A percentile compares a stretch with the other conserved stretches of the same genome.
Conservation (phyloP, 192 early-diverging fungal species). For the Coemansia sp. region DNA sequence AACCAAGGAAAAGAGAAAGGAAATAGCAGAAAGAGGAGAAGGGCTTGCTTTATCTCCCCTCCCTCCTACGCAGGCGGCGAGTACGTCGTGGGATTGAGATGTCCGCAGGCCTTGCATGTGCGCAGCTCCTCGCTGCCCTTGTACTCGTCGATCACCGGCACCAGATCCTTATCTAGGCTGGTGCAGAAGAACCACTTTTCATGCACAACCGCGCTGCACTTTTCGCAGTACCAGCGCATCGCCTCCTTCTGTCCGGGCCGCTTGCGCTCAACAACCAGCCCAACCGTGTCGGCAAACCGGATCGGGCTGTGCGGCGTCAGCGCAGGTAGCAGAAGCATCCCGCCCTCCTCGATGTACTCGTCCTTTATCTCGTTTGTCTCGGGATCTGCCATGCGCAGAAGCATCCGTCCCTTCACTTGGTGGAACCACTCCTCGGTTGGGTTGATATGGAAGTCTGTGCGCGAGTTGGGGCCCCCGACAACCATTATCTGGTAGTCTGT, state of each 20-base stretch:
- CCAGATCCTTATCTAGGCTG: slow-evolving; percentile 86
- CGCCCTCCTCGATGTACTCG: slow-evolving; percentile 86
- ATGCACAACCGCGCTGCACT: slow-evolving; percentile 81
- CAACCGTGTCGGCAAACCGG: slow-evolving; percentile 90
- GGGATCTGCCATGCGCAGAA: slow-evolving; percentile 83
- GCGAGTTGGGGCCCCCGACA: slow-evolving; percentile 90
- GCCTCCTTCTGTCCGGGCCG: slow-evolving; percentile 75
- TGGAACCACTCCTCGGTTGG: slow-evolving; percentile 99
- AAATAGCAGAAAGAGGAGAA: too few species aligned
- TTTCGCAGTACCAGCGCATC: slow-evolving; percentile 93
- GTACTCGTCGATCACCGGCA: slow-evolving; percentile 89
- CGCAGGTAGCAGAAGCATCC: slow-evolving; percentile 94
- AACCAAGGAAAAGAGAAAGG: too few species aligned
- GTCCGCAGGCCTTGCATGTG: slow-evolving; percentile 75
- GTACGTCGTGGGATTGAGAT: slow-evolving; percentile 56
- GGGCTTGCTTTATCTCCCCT: too few species aligned
- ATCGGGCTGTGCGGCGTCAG: slow-evolving; percentile 95
- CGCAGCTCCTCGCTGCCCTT: slow-evolving; percentile 63
- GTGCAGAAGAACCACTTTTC: slow-evolving; percentile 88
- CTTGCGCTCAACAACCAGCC: slow-evolving; percentile 93
- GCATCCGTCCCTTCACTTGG: slow-evolving; percentile 90
- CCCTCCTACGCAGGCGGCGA: neutral
- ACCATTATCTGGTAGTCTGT: slow-evolving; percentile 89
- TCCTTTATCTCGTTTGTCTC: slow-evolving; percentile 69
- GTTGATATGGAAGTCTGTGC: slow-evolving; percentile 98